Evolutionary conservation across 371 early-diverging fungal genomes (phyloP), one percentile per base, ranked within the genome.

Genomic region (Apophysomyces trapeziformis): DNA sequence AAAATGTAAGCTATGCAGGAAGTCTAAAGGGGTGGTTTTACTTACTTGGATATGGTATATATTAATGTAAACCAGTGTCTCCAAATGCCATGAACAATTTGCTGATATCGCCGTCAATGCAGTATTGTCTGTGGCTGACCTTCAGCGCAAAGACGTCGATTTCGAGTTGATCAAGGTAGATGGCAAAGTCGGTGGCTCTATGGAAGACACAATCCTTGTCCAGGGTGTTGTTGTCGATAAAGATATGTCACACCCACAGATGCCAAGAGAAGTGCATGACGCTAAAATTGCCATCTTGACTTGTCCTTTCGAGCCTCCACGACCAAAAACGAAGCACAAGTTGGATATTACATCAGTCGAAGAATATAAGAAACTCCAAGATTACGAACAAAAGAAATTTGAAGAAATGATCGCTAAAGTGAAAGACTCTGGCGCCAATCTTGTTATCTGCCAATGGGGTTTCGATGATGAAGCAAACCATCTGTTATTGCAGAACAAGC

Each of bases 391-490:
- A 71, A 90, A 95, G 63, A 96, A 95, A 76, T 99, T 99, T 77
- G 89, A 91, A 76, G 90, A 91, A 60, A 99, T 99, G 99, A 97
- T 99, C 65, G 85, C 91, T 63, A 89, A 89, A 74, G 95, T 99
- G 73, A 99, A 99, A 88, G 92, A 95, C 58, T 88, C 94, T 60
- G 99, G 99, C 43, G 99, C 99, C 59, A 98, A 98, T 83, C 74
- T 99, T 36, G 99, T 99, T 43, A 94, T 99, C 59, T 99, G 99
- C 86, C 99, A 99, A 83, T 99, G 99, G 99, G 99, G 99, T 67
- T 99, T 99, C 77, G 99, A 99, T 82, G 99, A 99, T 77, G 99
- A 99, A 82, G 99, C 99, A 46, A 99, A 99, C 85, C 99, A 99
- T 76, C 83, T 99, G 78, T 85, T 99, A 63, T 82, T 99, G 85